phyloP scores from a whole-genome alignment of 108 stramenopile genomes.

The Schizochytrium sp. region DNA sequence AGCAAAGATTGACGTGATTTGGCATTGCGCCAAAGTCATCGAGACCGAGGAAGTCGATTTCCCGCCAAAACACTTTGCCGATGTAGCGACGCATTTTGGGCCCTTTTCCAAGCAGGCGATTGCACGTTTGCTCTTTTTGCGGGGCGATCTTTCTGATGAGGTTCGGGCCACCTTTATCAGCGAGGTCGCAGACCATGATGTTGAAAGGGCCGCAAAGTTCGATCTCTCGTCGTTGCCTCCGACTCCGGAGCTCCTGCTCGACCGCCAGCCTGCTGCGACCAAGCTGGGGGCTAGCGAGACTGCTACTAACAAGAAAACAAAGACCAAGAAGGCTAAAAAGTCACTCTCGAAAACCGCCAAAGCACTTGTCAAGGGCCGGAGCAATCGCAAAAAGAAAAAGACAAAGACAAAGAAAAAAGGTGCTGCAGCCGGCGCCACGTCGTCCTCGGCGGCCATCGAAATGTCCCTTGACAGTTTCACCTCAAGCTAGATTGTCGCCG shows the following conservation, averaged over 20 bases:
- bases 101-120: not conserved
- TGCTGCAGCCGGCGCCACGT: not conserved
- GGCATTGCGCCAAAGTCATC: not conserved
- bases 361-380: not conserved
- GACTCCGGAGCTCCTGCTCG: not conserved
- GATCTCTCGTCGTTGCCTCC: not conserved
- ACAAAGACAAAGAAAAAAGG: not conserved
- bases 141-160: not conserved
- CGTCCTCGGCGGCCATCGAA: not conserved
- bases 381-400: not conserved
- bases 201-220: not conserved
- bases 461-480: not conserved
- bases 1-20: not conserved
- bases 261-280: not conserved
- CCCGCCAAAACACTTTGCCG: not conserved
- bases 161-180: not conserved
- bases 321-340: not conserved
- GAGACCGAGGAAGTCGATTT: not conserved
- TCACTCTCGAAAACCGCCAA: not conserved
- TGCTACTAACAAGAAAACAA: not conserved
- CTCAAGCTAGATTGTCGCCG: not conserved
- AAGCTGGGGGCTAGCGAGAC: not conserved
- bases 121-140: not conserved
- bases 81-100: not conserved
- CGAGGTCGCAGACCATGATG: not conserved